Evolutionary conservation across 2,329 filamentous ascomycete genomes (phyloP), one percentile per base, ranked within the genome.

Genomic region (Dendryphion nanum): DNA sequence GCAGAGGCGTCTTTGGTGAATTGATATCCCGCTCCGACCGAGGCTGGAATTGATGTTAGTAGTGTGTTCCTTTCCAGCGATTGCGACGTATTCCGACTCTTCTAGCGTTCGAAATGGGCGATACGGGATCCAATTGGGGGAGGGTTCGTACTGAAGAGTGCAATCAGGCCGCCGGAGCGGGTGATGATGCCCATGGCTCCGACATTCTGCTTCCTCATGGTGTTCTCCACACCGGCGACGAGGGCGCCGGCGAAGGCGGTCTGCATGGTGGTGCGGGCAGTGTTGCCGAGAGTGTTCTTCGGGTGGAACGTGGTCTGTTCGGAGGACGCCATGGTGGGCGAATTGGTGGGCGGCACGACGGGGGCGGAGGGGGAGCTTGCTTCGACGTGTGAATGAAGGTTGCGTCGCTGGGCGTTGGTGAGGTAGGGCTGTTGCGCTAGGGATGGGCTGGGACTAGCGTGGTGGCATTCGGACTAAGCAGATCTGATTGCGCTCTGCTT

Each of bases 191-290:
- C 86, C 73, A 84, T 80, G 45, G 83, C 78, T 55, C 89, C 88
- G 50, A 93, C 75, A 67, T 95, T 95, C 64, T 81, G 77, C 73
- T 82, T 89, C 38, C 83, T 77, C 54, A 96, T 78, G 42, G 89
- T 88, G 74, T 95, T 97, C 73, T 90, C 86, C 50, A 95, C 77
- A 38, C 86, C 83, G 35, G 88, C 85, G 44, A 85, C 65, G 67
- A 89, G 77, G 61, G 86, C 71, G 55, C 89, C 89, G 43, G 78
- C 78, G 42, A 73, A 71, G 58, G 82, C 81, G 44, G 83, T 82
- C 55, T 88, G 69, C 48, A 82, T 58, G 28, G 77, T 79, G 45
- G 81, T 80, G 63, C 79, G 81, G 61, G 83, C 70, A 35, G 83
- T 78, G 47, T 77, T 75, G 50, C 77, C 76, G 55, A 95, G 69